phyloP scores from a whole-genome alignment of 2,329 filamentous ascomycete genomes.

The Aspergillus brasiliensis region DNA sequence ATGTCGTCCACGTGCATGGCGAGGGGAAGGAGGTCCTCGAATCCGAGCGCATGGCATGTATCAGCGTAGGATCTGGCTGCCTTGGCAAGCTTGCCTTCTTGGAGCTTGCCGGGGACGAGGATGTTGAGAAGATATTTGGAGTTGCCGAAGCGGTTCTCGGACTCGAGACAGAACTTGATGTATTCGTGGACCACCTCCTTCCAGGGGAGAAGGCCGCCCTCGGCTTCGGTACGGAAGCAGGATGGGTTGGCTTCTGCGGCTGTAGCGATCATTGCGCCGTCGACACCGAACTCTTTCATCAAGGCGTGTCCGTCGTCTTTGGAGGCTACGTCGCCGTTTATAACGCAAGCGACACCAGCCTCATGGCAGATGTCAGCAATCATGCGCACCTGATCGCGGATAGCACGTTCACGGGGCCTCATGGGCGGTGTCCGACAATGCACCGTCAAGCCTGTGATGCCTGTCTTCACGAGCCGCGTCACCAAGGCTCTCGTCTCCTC shows the following conservation, averaged over 20 bases:
- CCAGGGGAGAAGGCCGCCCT: conserved; percentile 76
- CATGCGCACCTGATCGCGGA: conserved; percentile 83
- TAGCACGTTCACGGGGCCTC: conserved; percentile 84
- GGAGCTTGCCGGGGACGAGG: conserved; percentile 78
- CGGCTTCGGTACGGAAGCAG: conserved; percentile 70
- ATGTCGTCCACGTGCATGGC: conserved; percentile 68
- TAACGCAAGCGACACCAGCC: conserved; percentile 85
- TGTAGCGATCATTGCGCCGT: conserved; percentile 97
- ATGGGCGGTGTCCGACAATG: conserved; percentile 97
- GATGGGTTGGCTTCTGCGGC: conserved; percentile 89
- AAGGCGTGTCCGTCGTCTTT: conserved; percentile 72
- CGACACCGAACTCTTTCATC: conserved; percentile 77
- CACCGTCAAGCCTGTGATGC: conserved; percentile 88
- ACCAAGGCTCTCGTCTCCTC: conserved; percentile 78
- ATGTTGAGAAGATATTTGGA: conserved; percentile 89
- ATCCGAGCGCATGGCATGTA: conserved; percentile 65
- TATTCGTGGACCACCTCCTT: conserved; percentile 76
- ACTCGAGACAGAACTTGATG: conserved; percentile 69
- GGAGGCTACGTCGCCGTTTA: conserved; percentile 88
- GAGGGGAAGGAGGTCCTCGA: conserved; percentile 63
- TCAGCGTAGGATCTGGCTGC: conserved; percentile 71
- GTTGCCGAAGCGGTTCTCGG: conserved; percentile 86
- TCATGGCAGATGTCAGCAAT: conserved; percentile 77
- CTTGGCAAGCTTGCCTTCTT: conserved; percentile 63
- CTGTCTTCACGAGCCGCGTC: conserved; percentile 75